A percentile compares a stretch with the other conserved stretches of the same genome.
Conservation (phyloP, 306 rosid genomes). For the Cajanus cajan region DNA sequence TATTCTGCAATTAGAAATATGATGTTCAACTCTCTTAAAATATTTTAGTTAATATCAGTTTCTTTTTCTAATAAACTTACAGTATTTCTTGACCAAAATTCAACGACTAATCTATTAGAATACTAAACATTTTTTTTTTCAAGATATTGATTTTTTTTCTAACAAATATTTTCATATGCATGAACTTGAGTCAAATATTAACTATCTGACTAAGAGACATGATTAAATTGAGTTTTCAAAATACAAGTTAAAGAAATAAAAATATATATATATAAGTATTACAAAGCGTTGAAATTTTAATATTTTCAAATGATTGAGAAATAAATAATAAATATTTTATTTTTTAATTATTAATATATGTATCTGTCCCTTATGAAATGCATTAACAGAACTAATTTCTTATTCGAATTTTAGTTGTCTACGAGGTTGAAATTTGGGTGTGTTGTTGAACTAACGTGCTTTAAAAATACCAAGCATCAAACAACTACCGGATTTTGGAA, state of each 20-base stretch:
- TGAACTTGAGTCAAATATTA: too few species aligned
- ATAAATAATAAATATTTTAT: background rate
- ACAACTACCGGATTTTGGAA: conserved; percentile 19
- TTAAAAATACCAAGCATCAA: conserved; percentile 25
- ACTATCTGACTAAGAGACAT: too few species aligned
- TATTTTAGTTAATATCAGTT: background rate
- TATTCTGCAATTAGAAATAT: background rate
- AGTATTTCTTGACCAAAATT: too few species aligned
- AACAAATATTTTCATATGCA: too few species aligned
- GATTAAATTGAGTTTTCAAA: background rate
- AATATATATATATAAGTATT: background rate
- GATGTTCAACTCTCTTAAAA: background rate
- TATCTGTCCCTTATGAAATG: background rate
- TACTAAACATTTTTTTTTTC: too few species aligned
- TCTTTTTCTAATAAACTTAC: too few species aligned
- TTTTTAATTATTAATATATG: background rate
- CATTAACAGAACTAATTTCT: background rate
- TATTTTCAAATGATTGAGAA: background rate
- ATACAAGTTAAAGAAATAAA: background rate
- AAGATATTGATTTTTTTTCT: too few species aligned
- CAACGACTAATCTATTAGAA: too few species aligned
- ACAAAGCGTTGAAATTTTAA: background rate
- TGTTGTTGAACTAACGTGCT: conserved; percentile 41
- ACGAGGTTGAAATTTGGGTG: conserved; percentile 23
- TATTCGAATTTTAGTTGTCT: background rate